phyloP scores from a whole-genome alignment of 805 yeast genomes.

The Candida manassasensis region DNA sequence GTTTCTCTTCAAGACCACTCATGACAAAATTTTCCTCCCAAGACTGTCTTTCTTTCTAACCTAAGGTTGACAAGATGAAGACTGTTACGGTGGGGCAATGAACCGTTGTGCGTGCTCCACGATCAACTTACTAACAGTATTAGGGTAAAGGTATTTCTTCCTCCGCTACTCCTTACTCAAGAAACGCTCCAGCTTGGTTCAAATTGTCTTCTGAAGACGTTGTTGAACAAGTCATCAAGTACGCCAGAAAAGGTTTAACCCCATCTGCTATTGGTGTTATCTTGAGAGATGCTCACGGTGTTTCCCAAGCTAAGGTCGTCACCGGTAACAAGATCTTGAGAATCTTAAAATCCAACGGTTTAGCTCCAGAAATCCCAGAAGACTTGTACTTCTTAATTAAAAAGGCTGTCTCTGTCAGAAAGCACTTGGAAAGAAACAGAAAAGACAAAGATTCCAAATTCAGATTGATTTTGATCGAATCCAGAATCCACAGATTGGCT shows the following conservation, averaged over 20 bases:
- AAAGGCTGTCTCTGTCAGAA: conserved; percentile 99
- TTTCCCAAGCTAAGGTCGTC: conserved; percentile 92
- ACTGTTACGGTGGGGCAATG: no score
- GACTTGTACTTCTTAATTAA: conserved; percentile 98
- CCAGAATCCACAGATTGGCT: conserved; percentile 99
- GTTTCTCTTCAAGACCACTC: no score
- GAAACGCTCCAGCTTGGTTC: conserved; percentile 99
- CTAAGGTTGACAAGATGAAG: no score
- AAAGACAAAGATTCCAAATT: conserved; percentile 99
- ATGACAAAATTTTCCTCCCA: no score
- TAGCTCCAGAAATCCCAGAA: conserved; percentile 99
- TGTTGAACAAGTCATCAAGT: conserved; percentile 97
- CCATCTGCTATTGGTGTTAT: conserved; percentile 99
- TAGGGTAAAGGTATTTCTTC: conserved; percentile 99
- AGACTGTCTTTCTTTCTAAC: no score
- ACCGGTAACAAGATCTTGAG: conserved; percentile 99
- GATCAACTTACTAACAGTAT: conserved; percentile 39
- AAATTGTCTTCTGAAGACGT: conserved; percentile 92
- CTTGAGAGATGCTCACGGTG: conserved; percentile 99
- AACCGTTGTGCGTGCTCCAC: no score
- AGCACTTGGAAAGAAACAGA: conserved; percentile 99
- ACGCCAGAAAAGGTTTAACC: conserved; percentile 99
- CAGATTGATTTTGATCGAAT: conserved; percentile 99
- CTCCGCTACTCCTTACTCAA: conserved; percentile 98
- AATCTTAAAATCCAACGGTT: conserved; percentile 98